Percentiles rank a stretch among this genome's conserved stretches.
Conservation (phyloP, 176 grass and related monocot species). For the Aegilops longissima region DNA sequence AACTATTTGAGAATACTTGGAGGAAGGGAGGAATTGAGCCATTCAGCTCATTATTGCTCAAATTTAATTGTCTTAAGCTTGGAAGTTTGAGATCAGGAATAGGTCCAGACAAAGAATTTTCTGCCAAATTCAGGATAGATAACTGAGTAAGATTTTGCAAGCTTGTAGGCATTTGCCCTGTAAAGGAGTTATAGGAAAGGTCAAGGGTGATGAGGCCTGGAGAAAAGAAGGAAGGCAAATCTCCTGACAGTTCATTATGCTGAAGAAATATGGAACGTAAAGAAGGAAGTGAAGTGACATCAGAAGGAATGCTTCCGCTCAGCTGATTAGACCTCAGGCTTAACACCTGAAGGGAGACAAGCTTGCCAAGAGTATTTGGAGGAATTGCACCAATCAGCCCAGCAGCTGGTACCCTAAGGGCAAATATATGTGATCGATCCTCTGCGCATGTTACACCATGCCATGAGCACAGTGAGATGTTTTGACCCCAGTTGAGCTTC, state of each 20-base stretch:
- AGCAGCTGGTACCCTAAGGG: conserved; percentile 77
- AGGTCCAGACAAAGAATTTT: conserved; percentile 71
- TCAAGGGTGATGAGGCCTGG: conserved; percentile 61
- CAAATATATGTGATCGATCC: conserved; percentile 49
- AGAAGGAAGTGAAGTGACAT: conserved; percentile 74
- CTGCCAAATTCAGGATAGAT: conserved; percentile 62
- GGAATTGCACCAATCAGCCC: conserved; percentile 78
- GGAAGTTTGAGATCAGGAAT: conserved; percentile 73
- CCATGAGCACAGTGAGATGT: conserved; percentile 78
- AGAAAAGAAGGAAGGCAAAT: conserved; percentile 63
- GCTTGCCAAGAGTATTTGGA: conserved; percentile 74
- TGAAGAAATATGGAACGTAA: conserved; percentile 81
- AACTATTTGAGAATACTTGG: conserved; percentile 66
- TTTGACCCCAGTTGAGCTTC: conserved; percentile 73
- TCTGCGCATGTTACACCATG: conserved; percentile 74
- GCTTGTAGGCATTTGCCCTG: conserved; percentile 60
- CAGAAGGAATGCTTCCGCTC: conserved; percentile 64
- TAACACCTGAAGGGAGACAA: conserved; percentile 71
- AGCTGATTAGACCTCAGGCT: conserved; percentile 88
- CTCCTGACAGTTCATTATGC: conserved; percentile 85
- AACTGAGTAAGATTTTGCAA: conserved; percentile 73
- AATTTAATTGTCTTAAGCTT: conserved; percentile 70
- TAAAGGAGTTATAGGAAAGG: conserved; percentile 87
- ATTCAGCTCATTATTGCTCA: conserved; percentile 76
- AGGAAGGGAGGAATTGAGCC: conserved; percentile 77